These are phyloP conservation scores for Pythium periplocum DNA, from an alignment of 352 stramenopile species.

Conservation along the genomic window DNA sequence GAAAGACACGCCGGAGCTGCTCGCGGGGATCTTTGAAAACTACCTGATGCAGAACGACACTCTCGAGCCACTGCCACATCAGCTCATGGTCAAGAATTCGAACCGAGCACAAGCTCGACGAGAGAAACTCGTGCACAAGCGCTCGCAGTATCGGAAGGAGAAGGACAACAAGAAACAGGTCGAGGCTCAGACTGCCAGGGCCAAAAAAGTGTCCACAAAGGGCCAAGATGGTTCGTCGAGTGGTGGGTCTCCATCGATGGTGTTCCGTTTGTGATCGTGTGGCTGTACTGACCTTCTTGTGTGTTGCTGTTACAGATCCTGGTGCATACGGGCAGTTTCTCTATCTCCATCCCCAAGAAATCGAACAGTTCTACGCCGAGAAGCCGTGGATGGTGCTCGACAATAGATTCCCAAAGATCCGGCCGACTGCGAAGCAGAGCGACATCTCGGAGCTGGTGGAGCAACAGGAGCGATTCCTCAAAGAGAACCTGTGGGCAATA, in stretches of 20 bases:
- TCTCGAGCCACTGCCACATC: constrained; percentile 39
- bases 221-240: not conserved
- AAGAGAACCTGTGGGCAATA: constrained; percentile 29
- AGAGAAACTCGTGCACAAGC: constrained; percentile 25
- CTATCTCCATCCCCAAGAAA: constrained; percentile 11
- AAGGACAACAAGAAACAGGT: constrained; percentile 11
- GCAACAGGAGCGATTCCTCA: constrained; percentile 29
- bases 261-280: not conserved
- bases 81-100: constrained; percentile 53
- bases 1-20: constrained; percentile 39
- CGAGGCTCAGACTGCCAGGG: constrained; percentile 3
- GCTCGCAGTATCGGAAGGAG: constrained; percentile 20
- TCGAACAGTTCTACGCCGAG: constrained; percentile 20
- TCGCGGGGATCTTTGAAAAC: constrained; percentile 45
- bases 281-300: not conserved
- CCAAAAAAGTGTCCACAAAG: constrained; percentile 2
- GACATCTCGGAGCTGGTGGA: constrained; percentile 17
- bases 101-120: constrained; percentile 21
- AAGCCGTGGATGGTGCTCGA: constrained; percentile 20
- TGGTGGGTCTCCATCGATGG: not conserved
- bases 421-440: constrained; percentile 8
- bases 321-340: constrained; percentile 18
- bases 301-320: constrained; percentile 7
- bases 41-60: constrained; percentile 45
- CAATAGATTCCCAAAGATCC: constrained; percentile 23